A percentile compares a stretch with the other conserved stretches of the same genome.
These are phyloP conservation scores for Stagonosporopsis rhizophila DNA, from an alignment of 2,329 filamentous ascomycete species.

Conservation along the genomic window DNA sequence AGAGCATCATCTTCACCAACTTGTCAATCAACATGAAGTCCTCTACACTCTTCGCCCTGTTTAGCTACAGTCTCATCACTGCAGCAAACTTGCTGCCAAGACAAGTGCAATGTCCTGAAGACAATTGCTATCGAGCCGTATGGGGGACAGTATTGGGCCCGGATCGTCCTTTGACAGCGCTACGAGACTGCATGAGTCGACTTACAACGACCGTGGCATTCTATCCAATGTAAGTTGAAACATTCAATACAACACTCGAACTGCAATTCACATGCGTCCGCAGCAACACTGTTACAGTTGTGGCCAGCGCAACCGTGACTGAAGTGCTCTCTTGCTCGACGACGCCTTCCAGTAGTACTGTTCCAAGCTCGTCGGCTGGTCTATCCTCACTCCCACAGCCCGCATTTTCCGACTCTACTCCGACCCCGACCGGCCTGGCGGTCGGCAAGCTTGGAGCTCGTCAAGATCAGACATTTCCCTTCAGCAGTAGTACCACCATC, in stretches of 20 bases:
- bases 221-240: conserved; percentile 37
- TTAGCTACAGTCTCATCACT: conserved; percentile 18
- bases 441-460: neutral
- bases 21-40: conserved; percentile 34
- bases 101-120: conserved; percentile 27
- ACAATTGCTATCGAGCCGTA: conserved; percentile 38
- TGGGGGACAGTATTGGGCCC: conserved; percentile 28
- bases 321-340: neutral
- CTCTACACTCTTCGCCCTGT: conserved; percentile 16
- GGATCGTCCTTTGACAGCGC: conserved; percentile 23
- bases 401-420: neutral
- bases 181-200: conserved; percentile 30
- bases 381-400: neutral
- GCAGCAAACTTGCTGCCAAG: conserved; percentile 27
- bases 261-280: neutral
- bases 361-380: neutral
- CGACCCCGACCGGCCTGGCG: neutral
- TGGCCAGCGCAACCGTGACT: conserved; percentile 5
- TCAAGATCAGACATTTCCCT: neutral
- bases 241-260: neutral
- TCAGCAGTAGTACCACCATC: conserved; percentile 23
- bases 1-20: conserved; percentile 1
- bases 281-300: conserved; percentile 21
- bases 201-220: conserved; percentile 36
- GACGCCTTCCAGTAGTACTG: neutral